Base-by-base conservation (phyloP, 2,329 filamentous ascomycete genomes). In the Davidsoniella eucalypti region DNA sequence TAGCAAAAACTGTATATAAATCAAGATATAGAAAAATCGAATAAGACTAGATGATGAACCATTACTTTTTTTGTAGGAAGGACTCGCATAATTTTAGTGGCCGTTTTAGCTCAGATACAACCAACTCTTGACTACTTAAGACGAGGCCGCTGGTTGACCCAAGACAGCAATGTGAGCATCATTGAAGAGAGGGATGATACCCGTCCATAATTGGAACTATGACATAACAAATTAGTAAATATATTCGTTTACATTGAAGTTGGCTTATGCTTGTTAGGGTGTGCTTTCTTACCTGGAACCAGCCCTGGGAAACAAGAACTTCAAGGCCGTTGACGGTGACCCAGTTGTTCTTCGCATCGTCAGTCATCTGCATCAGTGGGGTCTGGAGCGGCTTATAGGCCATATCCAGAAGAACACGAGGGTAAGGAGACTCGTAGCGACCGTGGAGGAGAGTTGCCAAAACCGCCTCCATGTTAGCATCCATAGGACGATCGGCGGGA, bases 361-460 rank as follows among this genome's bases (percentile, higher is more conserved):
- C 72, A 2, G 88, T 90, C 61, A 95, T 68, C 61, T 84, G 75
- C 80, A 96, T 95, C 56, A 94, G 65, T 6, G 82, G 76, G 4
- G 92, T 98, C 48, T 84, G 74, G 0, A 75, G 70, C 17, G 92
- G 92, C 65, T 90, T 93, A 65, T 98, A 98, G 2, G 92, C 90
- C 88, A 98, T 94, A 64, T 98, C 92, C 3, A 96, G 67, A 54
- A 96, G 66, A 10, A 92, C 75, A 9, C 29, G 29, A 23, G 65
- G 65, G 5, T 64, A 64, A 47, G 65, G 65, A 21, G 51, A 52
- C 55, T 59, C 61, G 58, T 50, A 59, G 54, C 59, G 62, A 55
- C 57, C 61, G 54, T 59, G 65, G 21, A 63, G 64, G n/a, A 79
- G 61, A 33, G 78, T 59, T 14, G 69, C 64, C 8, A 95, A 66